phyloP scores from a whole-genome alignment of 2,329 filamentous ascomycete genomes.

The Tolypocladium pustulatum region DNA sequence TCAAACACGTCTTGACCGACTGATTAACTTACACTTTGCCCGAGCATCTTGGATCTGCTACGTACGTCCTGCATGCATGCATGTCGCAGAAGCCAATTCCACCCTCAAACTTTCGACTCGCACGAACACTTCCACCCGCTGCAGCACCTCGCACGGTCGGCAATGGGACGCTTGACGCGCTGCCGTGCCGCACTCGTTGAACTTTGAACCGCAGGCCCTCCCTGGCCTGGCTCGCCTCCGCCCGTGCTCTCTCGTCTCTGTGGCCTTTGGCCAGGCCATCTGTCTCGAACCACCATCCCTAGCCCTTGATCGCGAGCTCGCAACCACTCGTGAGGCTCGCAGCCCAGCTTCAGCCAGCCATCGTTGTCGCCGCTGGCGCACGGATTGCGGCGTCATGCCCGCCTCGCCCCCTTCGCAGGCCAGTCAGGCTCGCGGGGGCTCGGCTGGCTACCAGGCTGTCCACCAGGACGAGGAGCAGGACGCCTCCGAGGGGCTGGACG shows the following conservation, averaged over 20 bases:
- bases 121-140: not conserved
- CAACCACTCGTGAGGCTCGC: not conserved
- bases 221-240: not conserved
- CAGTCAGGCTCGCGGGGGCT: constrained; percentile 1
- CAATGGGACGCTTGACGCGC: not conserved
- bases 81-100: not conserved
- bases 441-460: constrained; percentile 20
- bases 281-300: not conserved
- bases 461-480: constrained; percentile 19
- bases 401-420: constrained; percentile 3
- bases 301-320: not conserved
- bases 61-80: not conserved
- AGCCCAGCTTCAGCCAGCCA: not conserved
- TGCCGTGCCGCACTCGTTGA: not conserved
- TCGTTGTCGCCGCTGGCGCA: not conserved
- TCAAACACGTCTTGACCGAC: not conserved
- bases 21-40: not conserved
- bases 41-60: not conserved
- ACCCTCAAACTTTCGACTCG: not conserved
- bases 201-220: not conserved
- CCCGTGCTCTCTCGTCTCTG: not conserved
- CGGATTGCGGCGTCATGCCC: not conserved
- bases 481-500: constrained; percentile 1
- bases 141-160: not conserved
- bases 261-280: not conserved